phyloP scores from a whole-genome alignment of 2,329 filamentous ascomycete species.

The Arthrobotrys iridis region DNA sequence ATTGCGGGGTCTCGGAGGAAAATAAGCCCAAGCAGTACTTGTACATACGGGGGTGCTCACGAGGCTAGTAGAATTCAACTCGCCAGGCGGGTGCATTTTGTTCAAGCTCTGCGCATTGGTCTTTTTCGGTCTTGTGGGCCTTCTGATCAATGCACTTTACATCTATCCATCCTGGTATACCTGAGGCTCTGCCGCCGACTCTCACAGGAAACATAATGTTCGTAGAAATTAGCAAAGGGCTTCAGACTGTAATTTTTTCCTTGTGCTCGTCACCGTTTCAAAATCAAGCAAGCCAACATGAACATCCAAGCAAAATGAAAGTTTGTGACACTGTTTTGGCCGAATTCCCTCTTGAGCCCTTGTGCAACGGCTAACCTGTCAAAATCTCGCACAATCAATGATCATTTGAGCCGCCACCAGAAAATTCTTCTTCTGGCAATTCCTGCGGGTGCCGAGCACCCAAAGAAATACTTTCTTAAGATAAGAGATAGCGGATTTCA shows the following conservation, averaged over 20 bases:
- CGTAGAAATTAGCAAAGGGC: conserved; percentile 14
- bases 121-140: background rate
- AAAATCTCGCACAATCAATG: conserved; percentile 14
- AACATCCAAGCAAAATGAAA: background rate
- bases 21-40: background rate
- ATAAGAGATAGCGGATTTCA: conserved; percentile 18
- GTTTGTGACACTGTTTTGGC: background rate
- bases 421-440: background rate
- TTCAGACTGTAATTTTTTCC: conserved; percentile 10
- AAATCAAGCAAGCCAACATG: background rate
- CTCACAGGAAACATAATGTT: background rate
- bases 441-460: conserved; percentile 6
- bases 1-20: conserved; percentile 8
- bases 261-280: conserved; percentile 29
- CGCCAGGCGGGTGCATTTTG: background rate
- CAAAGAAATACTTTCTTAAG: background rate
- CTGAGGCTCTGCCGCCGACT: conserved; percentile 12
- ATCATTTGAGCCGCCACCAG: conserved; percentile 15
- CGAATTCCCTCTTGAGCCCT: background rate
- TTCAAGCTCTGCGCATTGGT: background rate
- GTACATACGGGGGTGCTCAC: background rate
- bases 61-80: background rate
- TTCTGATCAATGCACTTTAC: background rate
- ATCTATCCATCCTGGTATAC: background rate
- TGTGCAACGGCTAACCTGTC: conserved; percentile 6